Conservation (phyloP, 1,284 basidiomycete genomes). For the Ceratobasidium sp. region DNA sequence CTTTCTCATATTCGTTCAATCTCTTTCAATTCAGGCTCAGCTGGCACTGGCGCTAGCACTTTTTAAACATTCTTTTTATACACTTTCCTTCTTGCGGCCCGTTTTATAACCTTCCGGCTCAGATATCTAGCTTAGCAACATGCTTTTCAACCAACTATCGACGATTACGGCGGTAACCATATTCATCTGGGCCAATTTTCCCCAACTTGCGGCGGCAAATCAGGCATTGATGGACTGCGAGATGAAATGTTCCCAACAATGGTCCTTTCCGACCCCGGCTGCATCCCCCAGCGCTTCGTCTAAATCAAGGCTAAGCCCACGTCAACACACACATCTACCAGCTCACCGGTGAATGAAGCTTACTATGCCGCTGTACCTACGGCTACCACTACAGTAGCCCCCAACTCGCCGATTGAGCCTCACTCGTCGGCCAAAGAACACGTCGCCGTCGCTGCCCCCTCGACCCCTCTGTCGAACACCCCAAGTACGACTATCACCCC, state of each 20-base stretch:
- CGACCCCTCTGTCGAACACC: neutral
- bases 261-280: constrained; percentile 4
- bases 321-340: neutral
- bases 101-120: neutral
- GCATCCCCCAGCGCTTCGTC: neutral
- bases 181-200: neutral
- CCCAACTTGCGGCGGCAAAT: neutral
- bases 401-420: neutral
- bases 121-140: neutral
- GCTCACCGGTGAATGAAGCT: neutral
- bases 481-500: neutral
- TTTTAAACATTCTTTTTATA: neutral
- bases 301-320: neutral
- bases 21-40: neutral
- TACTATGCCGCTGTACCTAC: neutral
- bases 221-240: constrained; percentile 8
- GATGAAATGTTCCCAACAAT: constrained; percentile 7
- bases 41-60: constrained; percentile 6
- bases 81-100: neutral
- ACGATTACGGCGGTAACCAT: neutral
- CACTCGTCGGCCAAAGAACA: neutral
- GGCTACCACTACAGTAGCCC: neutral
- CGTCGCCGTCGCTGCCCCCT: neutral
- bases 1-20: neutral
- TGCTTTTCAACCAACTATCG: constrained; percentile 4